Conservation (phyloP, 2,329 filamentous ascomycete genomes). For the Pseudogymnoascus sp. region DNA sequence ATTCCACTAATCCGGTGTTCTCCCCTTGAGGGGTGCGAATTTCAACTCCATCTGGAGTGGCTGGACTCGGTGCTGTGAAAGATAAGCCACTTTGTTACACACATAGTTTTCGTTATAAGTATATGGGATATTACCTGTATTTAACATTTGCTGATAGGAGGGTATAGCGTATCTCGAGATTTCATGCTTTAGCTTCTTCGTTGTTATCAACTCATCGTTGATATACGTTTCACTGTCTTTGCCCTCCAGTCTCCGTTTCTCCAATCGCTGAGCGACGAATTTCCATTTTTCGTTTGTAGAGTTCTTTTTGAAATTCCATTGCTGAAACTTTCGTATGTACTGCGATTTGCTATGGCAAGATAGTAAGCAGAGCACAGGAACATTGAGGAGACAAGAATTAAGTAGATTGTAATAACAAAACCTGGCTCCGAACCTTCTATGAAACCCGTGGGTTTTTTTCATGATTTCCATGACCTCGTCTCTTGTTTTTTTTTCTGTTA, state of each 20-base stretch:
- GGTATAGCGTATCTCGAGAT: conserved; percentile 12
- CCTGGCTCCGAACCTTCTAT: neutral
- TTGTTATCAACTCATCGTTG: conserved; percentile 12
- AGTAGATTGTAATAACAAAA: neutral
- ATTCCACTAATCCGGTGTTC: conserved; percentile 12
- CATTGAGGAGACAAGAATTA: neutral
- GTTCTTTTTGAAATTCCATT: conserved; percentile 14
- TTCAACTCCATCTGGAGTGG: conserved; percentile 13
- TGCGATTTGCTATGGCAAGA: conserved; percentile 13
- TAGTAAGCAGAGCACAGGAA: neutral
- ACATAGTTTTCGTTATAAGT: neutral
- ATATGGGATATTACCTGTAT: conserved; percentile 10
- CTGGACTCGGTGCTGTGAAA: conserved; percentile 13
- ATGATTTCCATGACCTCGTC: conserved; percentile 11
- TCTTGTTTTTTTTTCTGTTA: conserved; percentile 9
- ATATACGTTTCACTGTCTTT: conserved; percentile 15
- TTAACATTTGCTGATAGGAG: conserved; percentile 7
- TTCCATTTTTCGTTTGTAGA: conserved; percentile 15
- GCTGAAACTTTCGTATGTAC: conserved; percentile 15
- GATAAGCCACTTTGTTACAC: neutral
- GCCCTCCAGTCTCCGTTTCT: conserved; percentile 13
- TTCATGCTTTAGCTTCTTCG: conserved; percentile 12
- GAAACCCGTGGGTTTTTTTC: conserved; percentile 8
- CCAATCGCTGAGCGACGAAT: conserved; percentile 12
- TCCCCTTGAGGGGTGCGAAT: conserved; percentile 12